Conservation (phyloP, 768 basidiomycete species). For the Amanita rimosa region DNA sequence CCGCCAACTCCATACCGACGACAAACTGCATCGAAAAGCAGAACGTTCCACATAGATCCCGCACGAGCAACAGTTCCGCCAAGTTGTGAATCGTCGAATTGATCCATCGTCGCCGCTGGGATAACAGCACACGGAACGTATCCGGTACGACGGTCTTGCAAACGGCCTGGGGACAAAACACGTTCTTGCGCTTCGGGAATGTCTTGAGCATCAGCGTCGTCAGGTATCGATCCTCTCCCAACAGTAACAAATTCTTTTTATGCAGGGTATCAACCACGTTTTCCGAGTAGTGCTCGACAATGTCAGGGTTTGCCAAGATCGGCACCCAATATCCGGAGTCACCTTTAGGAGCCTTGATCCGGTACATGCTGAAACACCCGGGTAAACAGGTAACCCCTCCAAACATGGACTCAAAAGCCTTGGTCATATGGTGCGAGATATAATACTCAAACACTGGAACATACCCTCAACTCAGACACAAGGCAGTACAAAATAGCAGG, state of each 20-base stretch:
- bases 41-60: constrained; percentile 99
- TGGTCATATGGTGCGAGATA: constrained; percentile 97
- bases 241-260: constrained; percentile 96
- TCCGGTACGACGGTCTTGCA: constrained; percentile 99
- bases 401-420: constrained; percentile 99
- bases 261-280: constrained; percentile 98
- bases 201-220: constrained; percentile 97
- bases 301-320: constrained; percentile 95
- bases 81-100: constrained; percentile 98
- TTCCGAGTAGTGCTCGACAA: constrained; percentile 98
- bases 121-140: constrained; percentile 85
- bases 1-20: constrained; percentile 95
- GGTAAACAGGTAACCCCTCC: constrained; percentile 99
- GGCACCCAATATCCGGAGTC: constrained; percentile 96
- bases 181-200: constrained; percentile 98
- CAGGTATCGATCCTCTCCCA: constrained; percentile 98
- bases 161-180: constrained; percentile 97
- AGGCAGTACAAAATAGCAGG: not conserved
- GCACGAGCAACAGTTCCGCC: constrained; percentile 87
- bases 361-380: constrained; percentile 99
- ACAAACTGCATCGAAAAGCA: constrained; percentile 99
- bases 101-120: constrained; percentile 98
- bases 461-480: constrained; percentile 8
- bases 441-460: constrained; percentile 94
- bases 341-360: constrained; percentile 99